Conservation (phyloP, 148 eudicot species). For the Nepenthes mirabilis region DNA sequence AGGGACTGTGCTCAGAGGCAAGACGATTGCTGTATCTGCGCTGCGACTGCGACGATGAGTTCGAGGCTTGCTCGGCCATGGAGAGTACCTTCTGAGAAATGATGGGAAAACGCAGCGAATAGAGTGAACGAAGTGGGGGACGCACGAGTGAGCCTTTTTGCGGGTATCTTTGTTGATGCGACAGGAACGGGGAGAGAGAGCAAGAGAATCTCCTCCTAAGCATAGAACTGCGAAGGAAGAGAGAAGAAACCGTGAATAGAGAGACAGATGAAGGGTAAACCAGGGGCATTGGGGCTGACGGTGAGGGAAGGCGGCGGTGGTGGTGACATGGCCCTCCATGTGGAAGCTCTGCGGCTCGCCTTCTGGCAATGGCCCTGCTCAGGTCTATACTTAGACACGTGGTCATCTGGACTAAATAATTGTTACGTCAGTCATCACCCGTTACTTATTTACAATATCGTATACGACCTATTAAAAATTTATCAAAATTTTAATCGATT, state of each 20-base stretch:
- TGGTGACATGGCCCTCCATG: too few relatives aligned
- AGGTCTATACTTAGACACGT: too few relatives aligned
- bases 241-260: background rate
- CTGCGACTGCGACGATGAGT: background rate
- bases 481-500: too few relatives aligned
- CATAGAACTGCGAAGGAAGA: background rate
- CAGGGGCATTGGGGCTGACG: too few relatives aligned
- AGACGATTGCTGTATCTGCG: constrained; percentile 56
- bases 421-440: too few relatives aligned
- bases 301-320: too few relatives aligned
- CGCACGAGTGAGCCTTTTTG: background rate
- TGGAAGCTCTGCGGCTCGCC: too few relatives aligned
- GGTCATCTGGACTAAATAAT: too few relatives aligned
- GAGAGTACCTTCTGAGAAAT: background rate
- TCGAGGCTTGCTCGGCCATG: background rate
- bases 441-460: too few relatives aligned
- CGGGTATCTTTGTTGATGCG: background rate
- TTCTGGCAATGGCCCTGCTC: too few relatives aligned
- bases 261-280: too few relatives aligned
- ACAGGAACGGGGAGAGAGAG: background rate
- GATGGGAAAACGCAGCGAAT: background rate
- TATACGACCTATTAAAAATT: too few relatives aligned
- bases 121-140: background rate
- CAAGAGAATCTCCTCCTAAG: background rate
- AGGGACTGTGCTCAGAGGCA: constrained; percentile 88